A percentile compares a stretch with the other conserved stretches of the same genome.
Evolutionary conservation across 352 stramenopile genomes (phyloP).

Genomic region (Halophytophthora polymorphica): DNA sequence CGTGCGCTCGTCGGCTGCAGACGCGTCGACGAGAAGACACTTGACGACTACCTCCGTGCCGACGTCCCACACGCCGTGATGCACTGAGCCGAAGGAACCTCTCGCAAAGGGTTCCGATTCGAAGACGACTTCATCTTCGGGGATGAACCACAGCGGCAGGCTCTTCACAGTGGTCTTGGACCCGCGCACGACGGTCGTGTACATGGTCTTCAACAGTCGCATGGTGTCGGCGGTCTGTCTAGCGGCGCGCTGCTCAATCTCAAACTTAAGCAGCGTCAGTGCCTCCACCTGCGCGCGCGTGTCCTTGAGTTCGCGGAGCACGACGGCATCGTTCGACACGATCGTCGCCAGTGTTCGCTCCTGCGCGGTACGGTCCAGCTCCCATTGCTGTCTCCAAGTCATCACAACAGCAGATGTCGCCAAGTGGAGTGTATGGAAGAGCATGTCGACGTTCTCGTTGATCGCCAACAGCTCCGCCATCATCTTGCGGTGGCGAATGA

Average conservation of each 20-base stretch:
- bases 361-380: constrained; percentile 4
- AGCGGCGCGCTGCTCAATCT: background rate
- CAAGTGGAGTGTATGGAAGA: constrained; percentile 21
- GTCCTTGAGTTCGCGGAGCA: constrained; percentile 8
- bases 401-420: constrained; percentile 8
- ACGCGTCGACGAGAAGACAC: constrained; percentile 8
- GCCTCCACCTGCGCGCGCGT: background rate
- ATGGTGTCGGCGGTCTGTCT: background rate
- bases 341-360: background rate
- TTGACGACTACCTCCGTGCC: constrained; percentile 27
- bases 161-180: constrained; percentile 1
- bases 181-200: constrained; percentile 1
- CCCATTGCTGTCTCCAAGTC: constrained; percentile 19
- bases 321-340: background rate
- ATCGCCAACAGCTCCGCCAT: constrained; percentile 14
- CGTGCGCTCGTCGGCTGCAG: background rate
- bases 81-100: constrained; percentile 11
- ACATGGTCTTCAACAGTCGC: background rate
- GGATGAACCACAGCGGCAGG: constrained; percentile 11
- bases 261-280: background rate
- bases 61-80: constrained; percentile 8
- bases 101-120: constrained; percentile 5
- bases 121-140: constrained; percentile 10
- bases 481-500: constrained; percentile 3
- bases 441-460: constrained; percentile 22